A percentile compares a stretch with the other conserved stretches of the same genome.
phyloP scores from a whole-genome alignment of 2,329 filamentous ascomycete genomes.

The Phaeosphaeriaceae sp. region DNA sequence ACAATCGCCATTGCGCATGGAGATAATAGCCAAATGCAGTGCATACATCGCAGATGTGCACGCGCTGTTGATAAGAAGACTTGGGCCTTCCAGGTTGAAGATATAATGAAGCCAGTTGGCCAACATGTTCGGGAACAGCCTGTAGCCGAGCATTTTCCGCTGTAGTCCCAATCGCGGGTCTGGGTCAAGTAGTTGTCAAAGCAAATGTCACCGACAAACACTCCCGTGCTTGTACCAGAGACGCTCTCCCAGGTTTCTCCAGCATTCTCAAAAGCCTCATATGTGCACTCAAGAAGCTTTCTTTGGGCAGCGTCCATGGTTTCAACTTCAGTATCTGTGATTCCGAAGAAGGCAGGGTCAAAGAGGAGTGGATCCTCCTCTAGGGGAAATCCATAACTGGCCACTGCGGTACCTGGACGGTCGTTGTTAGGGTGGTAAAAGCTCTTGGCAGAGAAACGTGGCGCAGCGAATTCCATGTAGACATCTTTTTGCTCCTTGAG shows the following conservation, averaged over 20 bases:
- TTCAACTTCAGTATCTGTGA: slow-evolving; percentile 22
- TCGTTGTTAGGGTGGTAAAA: slow-evolving; percentile 39
- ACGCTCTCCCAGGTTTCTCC: slow-evolving; percentile 35
- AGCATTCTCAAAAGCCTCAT: slow-evolving; percentile 51
- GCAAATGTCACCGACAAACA: slow-evolving; percentile 29
- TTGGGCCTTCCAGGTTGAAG: slow-evolving; percentile 38
- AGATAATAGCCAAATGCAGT: slow-evolving; percentile 27
- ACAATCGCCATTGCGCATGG: slow-evolving; percentile 25
- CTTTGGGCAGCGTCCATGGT: slow-evolving; percentile 38
- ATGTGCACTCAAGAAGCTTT: slow-evolving; percentile 37
- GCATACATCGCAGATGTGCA: slow-evolving; percentile 34
- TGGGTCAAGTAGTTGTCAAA: slow-evolving; percentile 21
- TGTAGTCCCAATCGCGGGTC: slow-evolving; percentile 22
- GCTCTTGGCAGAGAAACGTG: slow-evolving; percentile 39
- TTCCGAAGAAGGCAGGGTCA: slow-evolving; percentile 43
- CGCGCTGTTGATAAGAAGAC: slow-evolving; percentile 31
- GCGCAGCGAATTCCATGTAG: slow-evolving; percentile 32
- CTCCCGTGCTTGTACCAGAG: slow-evolving; percentile 25
- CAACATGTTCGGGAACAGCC: slow-evolving; percentile 24
- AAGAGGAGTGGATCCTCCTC: slow-evolving; percentile 45
- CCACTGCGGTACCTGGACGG: slow-evolving; percentile 31
- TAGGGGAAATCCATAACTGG: slow-evolving; percentile 30
- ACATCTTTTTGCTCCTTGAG: slow-evolving; percentile 40
- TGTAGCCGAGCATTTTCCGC: slow-evolving; percentile 13
- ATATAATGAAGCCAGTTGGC: slow-evolving; percentile 35